Base-by-base conservation (phyloP, 2,329 filamentous ascomycete species). In the Golovinomyces cichoracearum region DNA sequence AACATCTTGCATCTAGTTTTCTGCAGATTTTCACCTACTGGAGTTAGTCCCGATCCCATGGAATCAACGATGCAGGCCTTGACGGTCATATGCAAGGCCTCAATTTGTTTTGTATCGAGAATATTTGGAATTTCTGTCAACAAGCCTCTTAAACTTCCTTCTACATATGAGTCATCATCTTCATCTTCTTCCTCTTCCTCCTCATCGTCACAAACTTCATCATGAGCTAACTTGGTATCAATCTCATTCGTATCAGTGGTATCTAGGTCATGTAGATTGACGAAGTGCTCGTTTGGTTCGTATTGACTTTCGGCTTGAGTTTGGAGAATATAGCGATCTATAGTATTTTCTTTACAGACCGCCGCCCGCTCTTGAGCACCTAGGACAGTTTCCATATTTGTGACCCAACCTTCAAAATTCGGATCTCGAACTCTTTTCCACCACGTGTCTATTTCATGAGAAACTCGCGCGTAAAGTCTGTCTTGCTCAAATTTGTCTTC, bases 71-170 rank as follows among this genome's bases (percentile, higher is more conserved):
- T 92, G 53, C 86, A 92, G 13, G 83, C 86, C 67, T 94, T 93
- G 57, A 95, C 80, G 51, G 94, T 92, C 86, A 94, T 93, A 49
- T 93, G 88, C 48, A 95, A 66, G 5, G 90, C 86, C 63, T 95
- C 88, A 48, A 94, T 94, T 63, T 95, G 88, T 49, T 85, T 86
- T 0, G 88, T 88, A 40, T 92, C 86, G 26, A 95, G 69, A 33
- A 94, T 93, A 55, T 95, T 81, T 26, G 88, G 88, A 12, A 95
- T 84, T 61, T 95, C 88, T 0, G 88, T 94, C 49, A 95, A 66
- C 13, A 95, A 66, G 12, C 88, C 88, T 17, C 83, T 80, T 59
- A 83, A 71, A 21, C 83, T 80, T 3, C 83, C 82, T 54, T 85
- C 78, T 15, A 73, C 77, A 55, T 81, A 81, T n/a, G 80, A 82